Base-by-base conservation (phyloP, 805 yeast genomes). In the Hanseniaspora meyeri region DNA sequence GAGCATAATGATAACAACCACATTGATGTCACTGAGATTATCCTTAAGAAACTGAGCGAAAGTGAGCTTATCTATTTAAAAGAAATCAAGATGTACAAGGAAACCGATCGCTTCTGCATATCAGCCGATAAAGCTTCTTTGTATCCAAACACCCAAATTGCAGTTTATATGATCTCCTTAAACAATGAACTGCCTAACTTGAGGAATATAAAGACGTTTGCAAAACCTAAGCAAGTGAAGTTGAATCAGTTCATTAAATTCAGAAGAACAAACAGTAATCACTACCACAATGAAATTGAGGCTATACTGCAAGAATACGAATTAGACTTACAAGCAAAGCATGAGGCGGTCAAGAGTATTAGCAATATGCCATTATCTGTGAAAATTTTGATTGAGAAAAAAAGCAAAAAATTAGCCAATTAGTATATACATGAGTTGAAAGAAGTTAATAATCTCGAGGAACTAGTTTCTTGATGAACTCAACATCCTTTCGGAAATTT, bases 1-100 rank as follows among this genome's bases (percentile, higher is more conserved):
- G 31, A 27, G 12, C 63, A 66, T 1, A 87, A 88, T 64, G 69
- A 66, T 20, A 85, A 90, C 88, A 82, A 87, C 62, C 81, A 72
- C 60, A 65, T 89, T 2, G 95, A 90, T 64, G 64, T 90, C 4
- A 68, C 85, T 14, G 47, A 53, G 4, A 40, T 48, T 7, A 48
- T 48, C 6, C 8, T 40, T 31, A 31, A 12, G 4, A 17, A 42
- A 34, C n/a, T 53, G 11, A 53, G 31, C 31, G 11, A n/a, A 1
- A 29, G 32, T n/a, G 57, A 53, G 17, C 11, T 53, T 14, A 36
- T 46, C 3, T 46, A 46, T 39, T 17, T 53, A 39, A 39, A 31
- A 14, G 12, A 39, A n/a, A 39, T 14, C 3, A 24, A 19, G 7
- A 16, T 14, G 20, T 31, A 36, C 38, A 37, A 39, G 10, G 19